These are phyloP conservation scores for Lactarius pseudohatsudake DNA, from an alignment of 768 basidiomycete genomes.

Conservation along the genomic window DNA sequence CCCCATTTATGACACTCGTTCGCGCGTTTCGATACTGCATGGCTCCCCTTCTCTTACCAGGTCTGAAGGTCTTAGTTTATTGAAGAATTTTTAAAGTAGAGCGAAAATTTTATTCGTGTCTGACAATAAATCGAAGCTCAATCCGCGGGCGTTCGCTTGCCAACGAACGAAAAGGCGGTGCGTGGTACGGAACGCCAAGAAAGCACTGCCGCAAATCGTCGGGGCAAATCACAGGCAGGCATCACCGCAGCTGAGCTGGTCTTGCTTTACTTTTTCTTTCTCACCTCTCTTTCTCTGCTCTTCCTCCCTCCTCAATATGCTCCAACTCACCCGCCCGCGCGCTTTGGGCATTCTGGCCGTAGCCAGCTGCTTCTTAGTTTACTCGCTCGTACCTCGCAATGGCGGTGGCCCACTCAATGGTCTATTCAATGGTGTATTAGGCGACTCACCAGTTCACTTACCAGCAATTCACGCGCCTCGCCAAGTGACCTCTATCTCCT, in stretches of 20 bases:
- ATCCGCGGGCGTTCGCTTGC: conserved; percentile 1
- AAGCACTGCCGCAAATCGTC: conserved; percentile 4
- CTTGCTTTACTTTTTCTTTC: neutral
- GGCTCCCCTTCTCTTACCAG: neutral
- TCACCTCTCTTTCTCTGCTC: neutral
- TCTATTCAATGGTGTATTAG: conserved; percentile 24
- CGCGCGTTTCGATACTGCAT: neutral
- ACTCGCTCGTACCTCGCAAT: conserved; percentile 31
- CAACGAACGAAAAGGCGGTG: neutral
- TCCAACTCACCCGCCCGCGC: conserved; percentile 32
- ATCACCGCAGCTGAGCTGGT: neutral
- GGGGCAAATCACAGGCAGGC: neutral
- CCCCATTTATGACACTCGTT: conserved; percentile 12
- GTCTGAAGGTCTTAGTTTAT: neutral
- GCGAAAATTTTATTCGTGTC: neutral
- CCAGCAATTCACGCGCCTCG: conserved; percentile 21
- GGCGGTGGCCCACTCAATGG: too few relatives aligned
- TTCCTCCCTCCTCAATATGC: conserved; percentile 11
- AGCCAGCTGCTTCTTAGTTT: conserved; percentile 34
- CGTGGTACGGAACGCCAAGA: neutral
- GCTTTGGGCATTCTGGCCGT: conserved; percentile 35
- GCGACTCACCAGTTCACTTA: conserved; percentile 7
- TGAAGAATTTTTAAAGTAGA: neutral
- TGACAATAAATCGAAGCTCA: neutral
- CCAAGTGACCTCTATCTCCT: conserved; percentile 15